A percentile compares a stretch with the other conserved stretches of the same genome.
Conservation (phyloP, 2,329 filamentous ascomycete species). For the Zasmidium angulare region DNA sequence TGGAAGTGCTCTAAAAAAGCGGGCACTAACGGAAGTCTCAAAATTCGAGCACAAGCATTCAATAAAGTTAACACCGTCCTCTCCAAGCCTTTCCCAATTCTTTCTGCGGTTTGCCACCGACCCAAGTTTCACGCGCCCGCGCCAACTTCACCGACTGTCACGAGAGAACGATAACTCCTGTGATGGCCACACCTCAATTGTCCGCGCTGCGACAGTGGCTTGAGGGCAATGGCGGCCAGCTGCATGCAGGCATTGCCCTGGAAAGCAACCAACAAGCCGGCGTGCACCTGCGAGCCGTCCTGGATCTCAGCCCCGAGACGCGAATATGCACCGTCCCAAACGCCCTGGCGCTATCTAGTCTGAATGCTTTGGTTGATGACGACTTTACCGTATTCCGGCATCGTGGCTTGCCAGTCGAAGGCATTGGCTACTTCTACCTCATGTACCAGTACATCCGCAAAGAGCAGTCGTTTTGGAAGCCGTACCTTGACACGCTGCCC, state of each 20-base stretch:
- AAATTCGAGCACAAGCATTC: background rate
- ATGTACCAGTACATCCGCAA: constrained; percentile 36
- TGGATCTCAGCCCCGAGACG: constrained; percentile 20
- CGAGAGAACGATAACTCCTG: background rate
- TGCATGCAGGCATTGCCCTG: constrained; percentile 30
- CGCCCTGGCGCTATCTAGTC: constrained; percentile 35
- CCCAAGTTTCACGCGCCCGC: background rate
- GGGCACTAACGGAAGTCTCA: no score
- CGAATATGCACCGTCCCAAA: constrained; percentile 33
- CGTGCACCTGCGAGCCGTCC: constrained; percentile 28
- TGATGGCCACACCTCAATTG: constrained; percentile 13
- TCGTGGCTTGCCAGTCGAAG: constrained; percentile 29
- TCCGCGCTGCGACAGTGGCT: constrained; percentile 33
- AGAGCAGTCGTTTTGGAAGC: constrained; percentile 38
- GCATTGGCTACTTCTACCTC: constrained; percentile 39
- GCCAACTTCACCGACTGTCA: background rate
- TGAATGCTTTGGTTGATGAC: constrained; percentile 40
- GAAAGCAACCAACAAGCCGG: constrained; percentile 25
- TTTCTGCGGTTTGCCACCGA: background rate
- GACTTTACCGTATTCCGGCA: constrained; percentile 30
- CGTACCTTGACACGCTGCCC: constrained; percentile 37
- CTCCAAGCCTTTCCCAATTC: background rate
- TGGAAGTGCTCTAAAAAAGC: no score
- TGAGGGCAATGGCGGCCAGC: constrained; percentile 29
- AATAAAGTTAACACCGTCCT: background rate